Evolutionary conservation across 306 rosid genomes (phyloP).

Genomic region (Castanospermum australe): DNA sequence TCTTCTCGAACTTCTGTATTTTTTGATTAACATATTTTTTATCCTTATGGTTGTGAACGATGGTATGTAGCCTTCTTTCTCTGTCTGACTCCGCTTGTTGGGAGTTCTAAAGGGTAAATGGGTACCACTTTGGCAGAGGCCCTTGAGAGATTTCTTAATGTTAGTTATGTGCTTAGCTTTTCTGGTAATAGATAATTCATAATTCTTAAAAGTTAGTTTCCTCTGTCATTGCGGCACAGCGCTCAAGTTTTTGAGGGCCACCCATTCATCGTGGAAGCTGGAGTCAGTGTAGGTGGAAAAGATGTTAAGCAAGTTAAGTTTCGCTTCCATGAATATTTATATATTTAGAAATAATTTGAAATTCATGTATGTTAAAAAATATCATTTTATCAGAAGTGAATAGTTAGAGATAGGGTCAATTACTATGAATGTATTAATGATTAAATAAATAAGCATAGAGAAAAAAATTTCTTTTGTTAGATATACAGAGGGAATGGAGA

Average conservation of each 20-base stretch:
- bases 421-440: background rate
- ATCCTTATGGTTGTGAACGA: slow-evolving; percentile 13
- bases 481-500: background rate
- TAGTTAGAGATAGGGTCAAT: background rate
- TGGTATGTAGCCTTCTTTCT: slow-evolving; percentile 4
- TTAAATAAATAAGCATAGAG: background rate
- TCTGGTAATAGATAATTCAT: slow-evolving; percentile 8
- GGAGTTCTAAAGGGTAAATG: background rate
- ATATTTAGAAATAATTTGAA: slow-evolving; percentile 16
- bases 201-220: slow-evolving; percentile 4
- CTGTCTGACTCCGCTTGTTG: background rate
- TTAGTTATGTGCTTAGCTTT: slow-evolving; percentile 16
- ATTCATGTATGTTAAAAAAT: background rate
- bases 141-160: slow-evolving; percentile 5
- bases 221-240: slow-evolving; percentile 41
- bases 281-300: slow-evolving; percentile 94
- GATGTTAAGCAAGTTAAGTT: slow-evolving; percentile 83
- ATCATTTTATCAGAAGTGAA: slow-evolving; percentile 5
- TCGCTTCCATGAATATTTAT: slow-evolving; percentile 18
- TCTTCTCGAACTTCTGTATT: slow-evolving; percentile 14
- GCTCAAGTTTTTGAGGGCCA: slow-evolving; percentile 98
- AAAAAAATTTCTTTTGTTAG: background rate
- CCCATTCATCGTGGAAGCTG: slow-evolving; percentile 97
- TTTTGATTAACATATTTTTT: slow-evolving; percentile 11
- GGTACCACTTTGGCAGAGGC: slow-evolving; percentile 3